Evolutionary conservation across 169 alveolate species (phyloP).

Genomic region (Cardiosporidium cionae): DNA sequence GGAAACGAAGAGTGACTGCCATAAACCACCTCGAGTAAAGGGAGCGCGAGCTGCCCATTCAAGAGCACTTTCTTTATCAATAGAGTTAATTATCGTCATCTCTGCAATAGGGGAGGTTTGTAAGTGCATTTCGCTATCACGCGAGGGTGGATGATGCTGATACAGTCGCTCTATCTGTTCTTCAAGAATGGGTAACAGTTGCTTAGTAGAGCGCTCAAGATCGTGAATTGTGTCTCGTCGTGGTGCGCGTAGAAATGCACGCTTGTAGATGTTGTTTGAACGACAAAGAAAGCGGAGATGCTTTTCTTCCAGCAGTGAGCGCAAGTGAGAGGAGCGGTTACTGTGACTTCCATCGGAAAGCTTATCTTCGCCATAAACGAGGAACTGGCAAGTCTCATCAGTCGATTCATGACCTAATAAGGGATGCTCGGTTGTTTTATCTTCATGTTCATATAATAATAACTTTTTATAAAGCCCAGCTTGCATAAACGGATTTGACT

Average conservation of each 20-base stretch:
- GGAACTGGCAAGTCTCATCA: too few relatives aligned
- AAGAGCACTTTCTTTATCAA: conserved; percentile 31
- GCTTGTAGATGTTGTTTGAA: conserved; percentile 31
- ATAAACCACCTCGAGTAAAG: conserved; percentile 35
- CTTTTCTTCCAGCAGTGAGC: conserved; percentile 24
- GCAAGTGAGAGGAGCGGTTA: conserved; percentile 12
- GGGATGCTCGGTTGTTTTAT: conserved; percentile 30
- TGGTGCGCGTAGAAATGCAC: conserved; percentile 21
- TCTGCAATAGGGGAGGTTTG: conserved; percentile 20
- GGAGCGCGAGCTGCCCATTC: conserved; percentile 40
- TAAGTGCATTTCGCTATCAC: not conserved
- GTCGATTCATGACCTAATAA: conserved; percentile 30
- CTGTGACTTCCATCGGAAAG: too few relatives aligned
- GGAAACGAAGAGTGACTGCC: conserved; percentile 26
- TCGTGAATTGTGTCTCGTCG: conserved; percentile 19
- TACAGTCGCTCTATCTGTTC: conserved; percentile 19
- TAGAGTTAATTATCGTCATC: conserved; percentile 20
- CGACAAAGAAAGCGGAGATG: conserved; percentile 41
- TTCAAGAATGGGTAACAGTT: conserved; percentile 38
- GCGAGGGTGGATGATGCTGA: not conserved
- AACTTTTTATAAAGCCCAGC: conserved; percentile 37
- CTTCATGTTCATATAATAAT: conserved; percentile 22
- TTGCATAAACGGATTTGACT: conserved; percentile 32
- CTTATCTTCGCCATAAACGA: too few relatives aligned
- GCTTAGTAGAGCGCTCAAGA: conserved; percentile 31